Evolutionary conservation across 1,284 basidiomycete species (phyloP), one percentile per base, ranked within the genome.

Genomic region (Malassezia dermatis): DNA sequence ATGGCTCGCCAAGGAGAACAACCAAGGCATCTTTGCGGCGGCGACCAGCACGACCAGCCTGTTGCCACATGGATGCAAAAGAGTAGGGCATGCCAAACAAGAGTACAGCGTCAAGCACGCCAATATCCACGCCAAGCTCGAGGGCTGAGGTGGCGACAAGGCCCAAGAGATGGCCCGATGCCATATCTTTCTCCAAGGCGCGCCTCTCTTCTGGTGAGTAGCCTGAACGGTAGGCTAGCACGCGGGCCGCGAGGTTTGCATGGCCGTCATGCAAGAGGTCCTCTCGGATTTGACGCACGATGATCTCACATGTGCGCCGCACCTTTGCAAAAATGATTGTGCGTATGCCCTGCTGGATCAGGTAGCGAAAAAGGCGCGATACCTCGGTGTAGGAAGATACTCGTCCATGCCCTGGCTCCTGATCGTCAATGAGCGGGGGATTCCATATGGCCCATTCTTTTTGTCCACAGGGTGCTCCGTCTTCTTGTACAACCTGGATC

Each of bases 101-200:
- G 56, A 93, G 82, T 30, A 93, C 89, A 0, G 86, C 87, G 70
- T 93, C 89, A 28, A 93, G 76, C 19, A 81, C 82, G 13, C 88
- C 89, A 40, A 93, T 91, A 67, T 93, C 89, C 27, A 93, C 86
- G 31, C 89, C 89, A 1, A 93, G 81, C 73, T 93, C 89, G 12
- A 93, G 79, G 0, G 89, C 89, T 58, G 88, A 89, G 0, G 89
- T 93, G 0, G 88, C 87, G n/a, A 93, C 80, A 42, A 93, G 86
- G 6, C 89, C 77, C 0, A 91, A 79, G 11, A 90, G 77, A 59
- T 82, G 80, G 0, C 89, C 88, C 1, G 83, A 83, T 67, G 90
- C 91, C 24, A 89, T 89, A 64, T 90, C 86, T 46, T 82, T 78
- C 70, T 93, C 89, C 45, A 93, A 90, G 60, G 78, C 79, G 26